Percentiles rank a stretch among this genome's conserved stretches.
Evolutionary conservation across 305 asterid genomes (phyloP).

Genomic region (Fraxinus floribunda): DNA sequence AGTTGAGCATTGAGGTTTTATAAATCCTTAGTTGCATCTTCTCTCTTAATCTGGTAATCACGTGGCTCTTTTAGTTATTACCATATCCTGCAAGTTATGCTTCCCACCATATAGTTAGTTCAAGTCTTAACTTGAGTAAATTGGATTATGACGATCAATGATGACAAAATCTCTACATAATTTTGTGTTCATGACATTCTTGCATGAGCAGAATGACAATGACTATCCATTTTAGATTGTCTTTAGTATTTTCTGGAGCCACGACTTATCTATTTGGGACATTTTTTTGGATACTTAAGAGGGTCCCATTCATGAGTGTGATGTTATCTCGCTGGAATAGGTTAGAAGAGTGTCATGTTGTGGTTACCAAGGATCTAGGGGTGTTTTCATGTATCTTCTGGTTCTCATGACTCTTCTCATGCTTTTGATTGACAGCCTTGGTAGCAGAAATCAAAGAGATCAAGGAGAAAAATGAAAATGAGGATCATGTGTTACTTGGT

Average conservation of each 20-base stretch:
- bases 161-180: not conserved
- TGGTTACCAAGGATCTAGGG: not conserved
- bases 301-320: not conserved
- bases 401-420: slow-evolving; percentile 22
- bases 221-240: not conserved
- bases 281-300: not conserved
- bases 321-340: not conserved
- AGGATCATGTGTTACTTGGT: slow-evolving; percentile 74
- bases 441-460: slow-evolving; percentile 87
- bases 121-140: not conserved
- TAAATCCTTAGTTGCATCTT: not conserved
- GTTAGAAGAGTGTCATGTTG: not conserved
- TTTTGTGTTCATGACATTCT: not conserved
- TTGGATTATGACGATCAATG: not conserved
- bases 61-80: not conserved
- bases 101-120: not conserved
- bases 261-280: not conserved
- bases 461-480: slow-evolving; percentile 78
- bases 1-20: slow-evolving; percentile 33
- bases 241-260: not conserved
- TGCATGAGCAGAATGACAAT: not conserved
- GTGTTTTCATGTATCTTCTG: slow-evolving; percentile 12
- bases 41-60: slow-evolving; percentile 8
- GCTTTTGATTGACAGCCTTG: slow-evolving; percentile 56
- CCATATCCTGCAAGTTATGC: not conserved